Evolutionary conservation across 108 stramenopile species (phyloP).

Genomic region (Nannochloropsis granulata): DNA sequence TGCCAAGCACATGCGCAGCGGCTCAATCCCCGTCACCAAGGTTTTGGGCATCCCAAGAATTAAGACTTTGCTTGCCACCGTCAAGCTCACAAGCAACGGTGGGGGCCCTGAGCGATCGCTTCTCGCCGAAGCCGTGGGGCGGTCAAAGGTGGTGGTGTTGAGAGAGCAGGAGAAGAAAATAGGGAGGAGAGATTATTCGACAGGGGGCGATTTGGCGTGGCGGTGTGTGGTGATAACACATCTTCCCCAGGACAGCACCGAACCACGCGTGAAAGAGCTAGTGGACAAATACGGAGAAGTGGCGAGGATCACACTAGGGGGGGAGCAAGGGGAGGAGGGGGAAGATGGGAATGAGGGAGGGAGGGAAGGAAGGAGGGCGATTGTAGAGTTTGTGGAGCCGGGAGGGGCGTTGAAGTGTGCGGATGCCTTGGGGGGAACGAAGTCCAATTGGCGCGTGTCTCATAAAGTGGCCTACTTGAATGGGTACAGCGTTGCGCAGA

Average conservation of each 20-base stretch:
- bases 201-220: background rate
- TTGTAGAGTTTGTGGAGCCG: background rate
- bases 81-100: background rate
- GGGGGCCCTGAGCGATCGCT: background rate
- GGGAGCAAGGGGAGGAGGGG: background rate
- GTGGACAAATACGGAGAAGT: background rate
- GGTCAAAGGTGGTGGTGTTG: background rate
- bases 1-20: background rate
- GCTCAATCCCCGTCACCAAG: background rate
- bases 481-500: background rate
- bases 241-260: background rate
- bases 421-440: background rate
- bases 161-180: background rate
- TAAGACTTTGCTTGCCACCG: background rate
- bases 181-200: background rate
- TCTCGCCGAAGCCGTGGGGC: background rate
- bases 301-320: background rate
- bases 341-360: background rate
- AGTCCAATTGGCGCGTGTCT: background rate
- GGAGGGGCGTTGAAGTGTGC: background rate
- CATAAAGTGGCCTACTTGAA: background rate
- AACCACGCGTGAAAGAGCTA: background rate
- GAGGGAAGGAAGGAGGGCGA: background rate
- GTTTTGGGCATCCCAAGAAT: background rate
- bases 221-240: background rate